Percentiles rank a stretch among this genome's conserved stretches.
Evolutionary conservation across 805 yeast genomes (phyloP).

Genomic region (Starmerella scarabaei): DNA sequence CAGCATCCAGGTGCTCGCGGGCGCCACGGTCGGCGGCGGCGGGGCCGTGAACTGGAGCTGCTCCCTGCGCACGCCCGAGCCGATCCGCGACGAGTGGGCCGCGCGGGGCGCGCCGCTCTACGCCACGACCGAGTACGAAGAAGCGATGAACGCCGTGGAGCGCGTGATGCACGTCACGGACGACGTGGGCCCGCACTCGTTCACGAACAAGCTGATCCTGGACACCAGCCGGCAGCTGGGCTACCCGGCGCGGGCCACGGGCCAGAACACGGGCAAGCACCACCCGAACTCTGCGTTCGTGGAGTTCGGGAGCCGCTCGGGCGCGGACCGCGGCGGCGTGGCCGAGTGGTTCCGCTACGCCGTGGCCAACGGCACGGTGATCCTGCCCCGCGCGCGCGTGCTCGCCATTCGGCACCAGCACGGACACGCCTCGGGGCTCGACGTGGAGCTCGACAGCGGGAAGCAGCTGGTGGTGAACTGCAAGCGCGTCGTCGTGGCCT

Average conservation of each 20-base stretch:
- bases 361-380: constrained; percentile 33
- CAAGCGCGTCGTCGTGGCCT: constrained; percentile 33
- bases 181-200: constrained; percentile 32
- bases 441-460: constrained; percentile 27
- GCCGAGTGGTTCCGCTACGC: constrained; percentile 41
- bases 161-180: constrained; percentile 37
- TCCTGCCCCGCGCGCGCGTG: constrained; percentile 37
- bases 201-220: constrained; percentile 33
- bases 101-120: constrained; percentile 38
- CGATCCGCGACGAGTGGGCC: constrained; percentile 40
- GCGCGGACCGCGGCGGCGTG: constrained; percentile 37
- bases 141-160: constrained; percentile 36
- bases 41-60: constrained; percentile 49
- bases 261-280: constrained; percentile 35
- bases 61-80: constrained; percentile 37
- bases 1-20: constrained; percentile 34
- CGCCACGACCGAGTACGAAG: constrained; percentile 33
- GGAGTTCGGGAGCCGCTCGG: constrained; percentile 38
- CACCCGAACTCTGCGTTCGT: constrained; percentile 38
- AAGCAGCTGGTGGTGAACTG: constrained; percentile 29
- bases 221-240: constrained; percentile 37
- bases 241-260: constrained; percentile 31
- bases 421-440: constrained; percentile 37
- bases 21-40: constrained; percentile 47
- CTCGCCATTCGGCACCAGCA: constrained; percentile 29